Evolutionary conservation across 1,139 yeast genomes (phyloP).

Genomic region (Kodamaea fungicola): DNA sequence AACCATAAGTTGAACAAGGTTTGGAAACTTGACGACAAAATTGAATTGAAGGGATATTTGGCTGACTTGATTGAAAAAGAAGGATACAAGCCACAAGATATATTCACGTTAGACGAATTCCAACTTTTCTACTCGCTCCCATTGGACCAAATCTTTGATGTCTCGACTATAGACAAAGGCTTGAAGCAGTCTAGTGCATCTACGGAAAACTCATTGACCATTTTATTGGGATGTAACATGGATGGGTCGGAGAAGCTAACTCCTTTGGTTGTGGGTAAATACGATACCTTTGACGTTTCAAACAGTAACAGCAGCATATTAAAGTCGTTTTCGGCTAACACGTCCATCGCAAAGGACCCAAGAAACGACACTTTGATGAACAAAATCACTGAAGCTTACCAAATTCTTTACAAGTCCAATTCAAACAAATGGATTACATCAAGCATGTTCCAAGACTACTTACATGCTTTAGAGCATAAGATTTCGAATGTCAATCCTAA

Average conservation of each 20-base stretch:
- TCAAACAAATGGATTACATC: slow-evolving; percentile 65
- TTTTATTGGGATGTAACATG: slow-evolving; percentile 60
- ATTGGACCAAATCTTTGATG: slow-evolving; percentile 55
- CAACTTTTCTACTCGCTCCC: slow-evolving; percentile 61
- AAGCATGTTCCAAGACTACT: slow-evolving; percentile 61
- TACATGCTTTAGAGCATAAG: slow-evolving; percentile 57
- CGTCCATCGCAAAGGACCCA: neutral
- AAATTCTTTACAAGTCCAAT: slow-evolving; percentile 56
- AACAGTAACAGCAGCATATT: slow-evolving; percentile 31
- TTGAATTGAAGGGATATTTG: slow-evolving; percentile 36
- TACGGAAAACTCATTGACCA: slow-evolving; percentile 54
- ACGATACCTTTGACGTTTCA: slow-evolving; percentile 50
- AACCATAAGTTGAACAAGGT: slow-evolving; percentile 47
- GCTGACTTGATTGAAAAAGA: slow-evolving; percentile 28
- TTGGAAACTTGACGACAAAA: slow-evolving; percentile 60
- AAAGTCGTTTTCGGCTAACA: slow-evolving; percentile 12
- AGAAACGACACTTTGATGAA: slow-evolving; percentile 29
- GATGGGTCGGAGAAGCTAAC: slow-evolving; percentile 62
- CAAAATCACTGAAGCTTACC: slow-evolving; percentile 50
- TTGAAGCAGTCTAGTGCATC: slow-evolving; percentile 41
- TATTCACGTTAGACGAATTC: slow-evolving; percentile 61
- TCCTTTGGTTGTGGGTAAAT: slow-evolving; percentile 60
- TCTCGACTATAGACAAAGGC: slow-evolving; percentile 45
- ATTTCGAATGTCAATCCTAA: slow-evolving; percentile 30
- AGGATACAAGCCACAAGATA: slow-evolving; percentile 47